Evolutionary conservation across 192 early-diverging fungal genomes (phyloP).

Genomic region (Coemansia guatemalensis): DNA sequence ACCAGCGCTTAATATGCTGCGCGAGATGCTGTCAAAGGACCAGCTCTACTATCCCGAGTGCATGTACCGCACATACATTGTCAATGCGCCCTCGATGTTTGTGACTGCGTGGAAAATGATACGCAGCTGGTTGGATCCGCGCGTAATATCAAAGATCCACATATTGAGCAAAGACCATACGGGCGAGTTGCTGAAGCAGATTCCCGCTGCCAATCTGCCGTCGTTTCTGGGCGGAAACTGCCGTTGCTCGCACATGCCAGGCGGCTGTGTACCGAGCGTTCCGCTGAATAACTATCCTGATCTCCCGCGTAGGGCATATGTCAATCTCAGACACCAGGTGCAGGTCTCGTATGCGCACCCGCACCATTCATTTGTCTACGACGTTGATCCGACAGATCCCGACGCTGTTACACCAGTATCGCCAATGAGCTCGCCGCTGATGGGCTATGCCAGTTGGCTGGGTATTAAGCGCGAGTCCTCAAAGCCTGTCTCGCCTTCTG

Average conservation of each 20-base stretch:
- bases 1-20: constrained; percentile 66
- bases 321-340: constrained; percentile 31
- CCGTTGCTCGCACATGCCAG: constrained; percentile 71
- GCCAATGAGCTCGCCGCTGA: constrained; percentile 29
- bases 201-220: constrained; percentile 67
- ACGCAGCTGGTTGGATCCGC: constrained; percentile 76
- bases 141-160: constrained; percentile 56
- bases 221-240: constrained; percentile 71
- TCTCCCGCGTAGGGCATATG: constrained; percentile 43
- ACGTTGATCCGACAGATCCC: constrained; percentile 16
- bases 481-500: constrained; percentile 3
- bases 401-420: constrained; percentile 12
- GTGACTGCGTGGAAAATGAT: constrained; percentile 76
- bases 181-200: constrained; percentile 59
- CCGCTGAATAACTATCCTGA: constrained; percentile 39
- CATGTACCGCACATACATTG: constrained; percentile 86
- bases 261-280: constrained; percentile 57
- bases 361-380: constrained; percentile 35
- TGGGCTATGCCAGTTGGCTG: constrained; percentile 45
- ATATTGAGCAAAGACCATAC: constrained; percentile 67
- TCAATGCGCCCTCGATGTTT: constrained; percentile 93
- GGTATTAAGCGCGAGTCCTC: constrained; percentile 35
- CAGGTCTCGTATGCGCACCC: constrained; percentile 39
- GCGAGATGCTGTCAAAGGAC: constrained; percentile 78
- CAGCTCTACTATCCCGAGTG: constrained; percentile 96